Conservation (phyloP, 345 rosid species). For the Dipteronia sinensis region DNA sequence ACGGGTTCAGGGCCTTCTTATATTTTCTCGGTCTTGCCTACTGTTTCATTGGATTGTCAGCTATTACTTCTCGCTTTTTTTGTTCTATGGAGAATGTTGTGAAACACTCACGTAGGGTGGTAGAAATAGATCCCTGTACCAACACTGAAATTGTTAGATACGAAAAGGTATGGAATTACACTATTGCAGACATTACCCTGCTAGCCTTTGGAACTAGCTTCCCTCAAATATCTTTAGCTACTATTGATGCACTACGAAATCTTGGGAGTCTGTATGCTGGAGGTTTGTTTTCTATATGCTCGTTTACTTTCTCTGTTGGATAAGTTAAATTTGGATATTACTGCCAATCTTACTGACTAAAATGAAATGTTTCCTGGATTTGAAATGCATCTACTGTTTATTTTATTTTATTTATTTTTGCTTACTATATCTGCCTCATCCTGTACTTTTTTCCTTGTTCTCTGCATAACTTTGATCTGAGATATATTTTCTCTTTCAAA, state of each 20-base stretch:
- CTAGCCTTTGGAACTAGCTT: constrained; percentile 97
- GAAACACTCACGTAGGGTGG: constrained; percentile 79
- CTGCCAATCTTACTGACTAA: background rate
- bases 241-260: constrained; percentile 80
- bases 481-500: background rate
- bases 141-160: constrained; percentile 47
- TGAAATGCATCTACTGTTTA: background rate
- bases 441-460: background rate
- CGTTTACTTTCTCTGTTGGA: background rate
- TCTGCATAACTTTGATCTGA: background rate
- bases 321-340: constrained; percentile 5
- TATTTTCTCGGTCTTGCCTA: constrained; percentile 79
- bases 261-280: constrained; percentile 74
- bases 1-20: constrained; percentile 47
- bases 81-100: constrained; percentile 92
- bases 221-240: constrained; percentile 93
- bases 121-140: constrained; percentile 63
- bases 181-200: constrained; percentile 84
- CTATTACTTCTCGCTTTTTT: constrained; percentile 81
- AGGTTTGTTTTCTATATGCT: constrained; percentile 48
- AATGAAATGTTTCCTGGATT: background rate
- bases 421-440: background rate
- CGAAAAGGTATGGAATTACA: constrained; percentile 88
- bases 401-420: constrained; percentile 6
- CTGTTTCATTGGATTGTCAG: constrained; percentile 85